These are phyloP conservation scores for Lobosporangium transversale DNA, from an alignment of 192 early-diverging fungal genomes.

Conservation along the genomic window DNA sequence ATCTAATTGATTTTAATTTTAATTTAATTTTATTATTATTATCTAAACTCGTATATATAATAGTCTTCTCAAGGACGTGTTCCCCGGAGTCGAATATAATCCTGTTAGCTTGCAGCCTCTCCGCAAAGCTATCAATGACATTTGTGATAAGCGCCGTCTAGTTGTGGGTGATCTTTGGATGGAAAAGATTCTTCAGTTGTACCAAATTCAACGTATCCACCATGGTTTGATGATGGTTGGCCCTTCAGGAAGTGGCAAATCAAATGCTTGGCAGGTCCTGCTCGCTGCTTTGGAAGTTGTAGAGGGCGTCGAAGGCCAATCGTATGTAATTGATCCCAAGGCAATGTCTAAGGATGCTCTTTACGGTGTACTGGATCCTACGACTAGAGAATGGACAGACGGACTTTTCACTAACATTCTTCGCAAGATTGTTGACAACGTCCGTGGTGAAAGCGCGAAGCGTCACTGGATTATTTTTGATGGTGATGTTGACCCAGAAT, in stretches of 20 bases:
- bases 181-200: constrained; percentile 97
- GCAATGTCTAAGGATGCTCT: constrained; percentile 96
- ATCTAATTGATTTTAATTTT: neutral
- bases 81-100: constrained; percentile 88
- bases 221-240: constrained; percentile 99
- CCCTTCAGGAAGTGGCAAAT: constrained; percentile 96
- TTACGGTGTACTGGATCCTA: constrained; percentile 96
- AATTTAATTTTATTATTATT: constrained; percentile 5
- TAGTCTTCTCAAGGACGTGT: constrained; percentile 88
- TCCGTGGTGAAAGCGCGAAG: constrained; percentile 91
- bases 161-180: constrained; percentile 87
- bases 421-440: constrained; percentile 97
- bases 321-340: constrained; percentile 98
- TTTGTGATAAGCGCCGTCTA: constrained; percentile 79
- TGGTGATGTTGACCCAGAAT: constrained; percentile 99
- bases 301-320: constrained; percentile 90
- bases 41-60: constrained; percentile 15
- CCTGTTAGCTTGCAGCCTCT: constrained; percentile 83
- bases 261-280: constrained; percentile 92
- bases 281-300: constrained; percentile 88
- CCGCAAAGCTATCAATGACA: constrained; percentile 75
- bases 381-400: constrained; percentile 99
- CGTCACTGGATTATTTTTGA: constrained; percentile 99
- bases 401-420: constrained; percentile 98
- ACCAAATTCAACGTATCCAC: constrained; percentile 98